Conservation (phyloP, 2,329 filamentous ascomycete genomes). For the Emmonsiellopsis sp. region DNA sequence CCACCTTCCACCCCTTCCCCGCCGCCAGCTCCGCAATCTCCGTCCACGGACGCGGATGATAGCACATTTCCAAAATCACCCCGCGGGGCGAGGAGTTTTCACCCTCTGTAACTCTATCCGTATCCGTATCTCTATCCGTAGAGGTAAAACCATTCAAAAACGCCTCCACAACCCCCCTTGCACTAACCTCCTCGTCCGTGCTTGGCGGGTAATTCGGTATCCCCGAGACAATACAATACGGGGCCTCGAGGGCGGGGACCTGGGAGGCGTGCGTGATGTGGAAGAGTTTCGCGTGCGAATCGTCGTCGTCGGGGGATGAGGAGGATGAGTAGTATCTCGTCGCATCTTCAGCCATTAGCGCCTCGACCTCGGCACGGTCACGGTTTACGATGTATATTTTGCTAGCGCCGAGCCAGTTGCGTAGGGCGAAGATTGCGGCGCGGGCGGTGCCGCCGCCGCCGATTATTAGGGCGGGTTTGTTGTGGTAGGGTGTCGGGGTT, state of each 20-base stretch:
- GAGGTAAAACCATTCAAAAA: constrained; percentile 18
- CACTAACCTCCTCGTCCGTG: constrained; percentile 51
- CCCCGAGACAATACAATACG: constrained; percentile 61
- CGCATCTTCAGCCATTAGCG: constrained; percentile 54
- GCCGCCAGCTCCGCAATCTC: constrained; percentile 54
- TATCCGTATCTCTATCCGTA: too few relatives aligned
- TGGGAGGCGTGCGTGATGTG: constrained; percentile 11
- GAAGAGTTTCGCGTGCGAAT: not conserved
- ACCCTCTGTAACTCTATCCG: too few relatives aligned
- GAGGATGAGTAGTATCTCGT: constrained; percentile 47
- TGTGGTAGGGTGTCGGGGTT: too few relatives aligned
- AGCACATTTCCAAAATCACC: constrained; percentile 72
- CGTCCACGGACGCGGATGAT: constrained; percentile 64
- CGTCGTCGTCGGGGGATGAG: constrained; percentile 31
- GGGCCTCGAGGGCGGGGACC: constrained; percentile 30
- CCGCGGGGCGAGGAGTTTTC: constrained; percentile 18
- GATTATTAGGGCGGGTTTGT: constrained; percentile 59
- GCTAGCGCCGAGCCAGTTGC: constrained; percentile 57
- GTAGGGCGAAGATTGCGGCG: constrained; percentile 65
- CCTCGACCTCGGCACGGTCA: constrained; percentile 55
- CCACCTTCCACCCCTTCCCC: constrained; percentile 59
- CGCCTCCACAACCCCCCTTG: constrained; percentile 42
- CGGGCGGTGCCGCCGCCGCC: constrained; percentile 73
- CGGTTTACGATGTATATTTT: constrained; percentile 71
- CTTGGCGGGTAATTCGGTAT: constrained; percentile 67